Evolutionary conservation across 2,329 filamentous ascomycete species (phyloP), one percentile per base, ranked within the genome.

Genomic region (Ilyonectria destructans): DNA sequence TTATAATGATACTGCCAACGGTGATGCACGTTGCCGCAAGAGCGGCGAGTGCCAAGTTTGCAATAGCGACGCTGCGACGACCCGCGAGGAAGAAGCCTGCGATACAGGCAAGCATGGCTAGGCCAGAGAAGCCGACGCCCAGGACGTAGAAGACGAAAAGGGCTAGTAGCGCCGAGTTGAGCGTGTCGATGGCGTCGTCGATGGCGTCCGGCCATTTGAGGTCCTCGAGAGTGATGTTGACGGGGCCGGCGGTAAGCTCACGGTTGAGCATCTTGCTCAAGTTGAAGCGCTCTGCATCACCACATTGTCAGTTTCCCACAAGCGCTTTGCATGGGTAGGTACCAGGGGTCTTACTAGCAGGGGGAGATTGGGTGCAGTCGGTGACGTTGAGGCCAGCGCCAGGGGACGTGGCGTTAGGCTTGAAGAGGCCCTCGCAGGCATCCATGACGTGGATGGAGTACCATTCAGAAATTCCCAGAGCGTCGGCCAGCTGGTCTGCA

Each of bases 371-470:
- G 12, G 84, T 85, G 75, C 85, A 87, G 74, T 83, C 82, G 26
- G 83, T 84, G 19, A 82, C 77, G 67, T 85, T 85, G 66, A 82
- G 80, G 67, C 79, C 80, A 15, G 81, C 76, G 29, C 74, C 74
- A 3, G 77, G 71, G 9, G 63, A 77, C 4, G 84, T 85, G 2
- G 80, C 79, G 60, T 86, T 85, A 33, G 84, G 84, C 46, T 80
- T 78, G 69, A 82, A 87, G 70, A 80, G 71, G 54, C 85, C 85
- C 72, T 86, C 78, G 75, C 85, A 87, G 4, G 80, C 76, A 45
- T 81, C 80, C 83, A 85, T 84, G 71, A 87, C 71, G 69, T 87
- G 85, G 33, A 87, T 68, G 17, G 85, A 86, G 71, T 87, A 87
- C 85, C 85, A 87, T 67, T 87, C 79, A 1, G 82, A 81, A 62